Evolutionary conservation across 257 asterid species (phyloP), one percentile per base, ranked within the genome.

Genomic region (Cruciata laevipes): DNA sequence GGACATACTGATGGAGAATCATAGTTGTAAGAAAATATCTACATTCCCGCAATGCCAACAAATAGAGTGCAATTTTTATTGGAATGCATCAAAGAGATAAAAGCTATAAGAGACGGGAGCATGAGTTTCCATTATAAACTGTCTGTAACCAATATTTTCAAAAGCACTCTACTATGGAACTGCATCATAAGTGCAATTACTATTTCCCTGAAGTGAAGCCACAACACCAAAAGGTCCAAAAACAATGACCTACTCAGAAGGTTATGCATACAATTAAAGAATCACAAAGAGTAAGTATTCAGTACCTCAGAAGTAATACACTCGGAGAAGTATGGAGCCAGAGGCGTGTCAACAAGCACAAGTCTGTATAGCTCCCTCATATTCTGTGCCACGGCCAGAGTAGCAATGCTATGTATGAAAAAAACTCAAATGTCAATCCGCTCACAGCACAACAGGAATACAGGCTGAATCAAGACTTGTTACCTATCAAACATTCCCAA

Each of bases 401-500:
- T 82, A 57, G 96, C 95, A 80, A 91, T 91, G 80, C 98, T 91
- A 82, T 73, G 66, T 38, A 78, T 71, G 71, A 47, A 65, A 70
- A 72, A 58, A 47, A 65, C n/a, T 1, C 53, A 51, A 52, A n/a
- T 73, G 74, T 81, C 66, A 63, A 37, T 9, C 10, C 14, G 66
- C 6, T 23, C 7, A 53, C 63, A 33, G 51, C 33, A 67, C 44
- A 56, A 32, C 57, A 32, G 32, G 49, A 58, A 18, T 57, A 10
- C 55, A 47, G 47, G 66, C 61, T 42, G 63, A 18, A 53, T 30
- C 52, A 71, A 69, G 70, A 75, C 44, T 42, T 21, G 74, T n/a
- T 83, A 91, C 98, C 98, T 89, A 81, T 91, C 98, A 81, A 91
- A 91, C 98, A 89, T 91, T 73, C 98, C 98, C 84, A 91, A 70